phyloP scores from a whole-genome alignment of 106 monocot species.

The Dendrobium catenatum region DNA sequence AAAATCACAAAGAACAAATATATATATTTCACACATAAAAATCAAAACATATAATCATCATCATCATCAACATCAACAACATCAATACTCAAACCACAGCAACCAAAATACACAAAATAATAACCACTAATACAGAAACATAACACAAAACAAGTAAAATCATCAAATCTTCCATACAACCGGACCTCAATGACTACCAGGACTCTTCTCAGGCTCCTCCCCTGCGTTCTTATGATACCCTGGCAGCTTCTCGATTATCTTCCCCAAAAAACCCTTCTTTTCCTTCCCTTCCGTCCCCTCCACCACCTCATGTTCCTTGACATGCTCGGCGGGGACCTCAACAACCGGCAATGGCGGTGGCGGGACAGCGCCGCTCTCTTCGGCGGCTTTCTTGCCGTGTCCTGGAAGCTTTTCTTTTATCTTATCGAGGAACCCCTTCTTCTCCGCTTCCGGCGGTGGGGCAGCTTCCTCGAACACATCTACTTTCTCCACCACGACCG shows the following conservation, averaged over 20 bases:
- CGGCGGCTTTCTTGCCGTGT: background rate
- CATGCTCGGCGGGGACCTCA: background rate
- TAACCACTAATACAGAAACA: background rate
- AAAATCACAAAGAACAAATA: too few species aligned
- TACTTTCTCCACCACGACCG: background rate
- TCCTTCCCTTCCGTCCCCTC: slow-evolving; percentile 8
- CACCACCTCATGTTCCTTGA: background rate
- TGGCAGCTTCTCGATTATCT: slow-evolving; percentile 20
- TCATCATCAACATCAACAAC: too few species aligned
- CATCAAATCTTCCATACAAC: background rate
- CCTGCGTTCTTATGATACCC: slow-evolving; percentile 10
- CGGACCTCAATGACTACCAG: background rate
- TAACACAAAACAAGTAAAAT: background rate
- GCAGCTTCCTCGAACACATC: background rate
- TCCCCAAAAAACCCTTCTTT: slow-evolving; percentile 19
- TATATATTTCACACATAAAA: too few species aligned
- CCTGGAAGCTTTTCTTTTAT: slow-evolving; percentile 17
- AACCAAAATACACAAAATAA: background rate
- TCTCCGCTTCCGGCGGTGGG: background rate
- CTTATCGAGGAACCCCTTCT: slow-evolving; percentile 13
- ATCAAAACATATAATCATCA: too few species aligned
- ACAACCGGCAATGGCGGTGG: background rate
- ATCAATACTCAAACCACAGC: background rate
- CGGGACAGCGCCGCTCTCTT: background rate
- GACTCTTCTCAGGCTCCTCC: slow-evolving; percentile 11